Percentiles rank a stretch among this genome's conserved stretches.
Evolutionary conservation across 2,329 filamentous ascomycete genomes (phyloP).

Genomic region (Diaporthe humulicola): DNA sequence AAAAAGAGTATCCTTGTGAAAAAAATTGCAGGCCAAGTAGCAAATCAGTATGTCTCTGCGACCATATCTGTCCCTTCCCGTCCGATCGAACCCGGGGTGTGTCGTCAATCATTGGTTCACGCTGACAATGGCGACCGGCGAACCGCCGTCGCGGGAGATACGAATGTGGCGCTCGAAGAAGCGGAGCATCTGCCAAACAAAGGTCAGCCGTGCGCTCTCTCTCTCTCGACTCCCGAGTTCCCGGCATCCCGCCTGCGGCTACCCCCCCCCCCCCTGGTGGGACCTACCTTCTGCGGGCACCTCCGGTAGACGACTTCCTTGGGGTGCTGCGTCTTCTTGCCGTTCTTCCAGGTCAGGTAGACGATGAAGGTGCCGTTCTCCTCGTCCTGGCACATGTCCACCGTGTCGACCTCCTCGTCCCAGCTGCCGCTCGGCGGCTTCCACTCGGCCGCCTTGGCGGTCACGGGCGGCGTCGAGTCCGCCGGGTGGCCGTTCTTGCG

Average conservation of each 20-base stretch:
- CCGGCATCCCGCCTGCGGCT: background rate
- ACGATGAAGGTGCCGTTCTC: conserved; percentile 71
- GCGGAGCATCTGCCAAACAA: conserved; percentile 63
- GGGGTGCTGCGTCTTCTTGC: conserved; percentile 80
- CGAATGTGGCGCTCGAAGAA: conserved; percentile 72
- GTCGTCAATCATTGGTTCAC: conserved; percentile 28
- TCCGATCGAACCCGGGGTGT: background rate
- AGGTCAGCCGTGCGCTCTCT: conserved; percentile 5
- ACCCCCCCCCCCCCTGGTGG: no score
- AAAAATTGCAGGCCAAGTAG: background rate
- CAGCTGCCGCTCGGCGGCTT: conserved; percentile 79
- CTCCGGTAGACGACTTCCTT: conserved; percentile 78
- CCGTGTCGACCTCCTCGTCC: conserved; percentile 79
- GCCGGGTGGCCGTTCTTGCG: conserved; percentile 63
- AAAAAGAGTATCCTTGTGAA: background rate
- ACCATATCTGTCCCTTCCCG: background rate
- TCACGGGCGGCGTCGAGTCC: conserved; percentile 62
- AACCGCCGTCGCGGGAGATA: conserved; percentile 42
- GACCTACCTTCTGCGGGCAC: conserved; percentile 80
- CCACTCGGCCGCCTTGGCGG: conserved; percentile 63
- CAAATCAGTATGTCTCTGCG: background rate
- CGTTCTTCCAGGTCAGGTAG: conserved; percentile 81
- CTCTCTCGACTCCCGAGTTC: background rate
- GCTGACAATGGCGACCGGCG: conserved; percentile 32
- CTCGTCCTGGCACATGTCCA: conserved; percentile 80